Conservation (phyloP, 192 early-diverging fungal species). For the Chytriomyces hyalinus region DNA sequence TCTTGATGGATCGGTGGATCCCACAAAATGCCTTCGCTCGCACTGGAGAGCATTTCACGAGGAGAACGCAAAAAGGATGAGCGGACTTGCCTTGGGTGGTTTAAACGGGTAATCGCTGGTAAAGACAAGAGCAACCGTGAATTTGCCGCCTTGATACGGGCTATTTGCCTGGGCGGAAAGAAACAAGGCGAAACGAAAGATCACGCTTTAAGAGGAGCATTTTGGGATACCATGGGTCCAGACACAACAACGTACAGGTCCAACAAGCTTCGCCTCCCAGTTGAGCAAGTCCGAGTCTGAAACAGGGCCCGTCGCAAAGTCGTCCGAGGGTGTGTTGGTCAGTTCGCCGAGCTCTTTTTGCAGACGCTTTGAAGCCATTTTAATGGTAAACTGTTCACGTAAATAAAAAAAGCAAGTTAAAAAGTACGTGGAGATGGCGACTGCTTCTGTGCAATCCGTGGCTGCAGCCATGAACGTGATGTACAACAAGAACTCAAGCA, state of each 20-base stretch:
- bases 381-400: background rate
- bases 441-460: background rate
- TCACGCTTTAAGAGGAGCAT: no score
- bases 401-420: background rate
- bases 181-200: slow-evolving; percentile 15
- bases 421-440: background rate
- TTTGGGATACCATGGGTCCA: no score
- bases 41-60: background rate
- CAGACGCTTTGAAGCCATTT: slow-evolving; percentile 1
- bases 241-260: slow-evolving; percentile 56
- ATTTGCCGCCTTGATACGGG: slow-evolving; percentile 74
- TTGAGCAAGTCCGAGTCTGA: slow-evolving; percentile 70
- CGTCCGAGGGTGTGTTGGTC: slow-evolving; percentile 62
- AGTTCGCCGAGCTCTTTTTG: slow-evolving; percentile 67
- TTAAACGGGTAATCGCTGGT: slow-evolving; percentile 81
- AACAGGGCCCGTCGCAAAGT: slow-evolving; percentile 59
- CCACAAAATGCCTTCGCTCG: no score
- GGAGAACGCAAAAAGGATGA: background rate
- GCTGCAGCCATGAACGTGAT: background rate
- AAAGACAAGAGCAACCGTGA: slow-evolving; percentile 74
- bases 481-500: background rate
- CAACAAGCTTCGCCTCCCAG: slow-evolving; percentile 68
- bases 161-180: slow-evolving; percentile 51
- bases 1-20: no score
- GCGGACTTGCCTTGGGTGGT: slow-evolving; percentile 66